Evolutionary conservation across 495 filamentous ascomycete species (phyloP), one percentile per base, ranked within the genome.

Genomic region (Penicillium silybi): DNA sequence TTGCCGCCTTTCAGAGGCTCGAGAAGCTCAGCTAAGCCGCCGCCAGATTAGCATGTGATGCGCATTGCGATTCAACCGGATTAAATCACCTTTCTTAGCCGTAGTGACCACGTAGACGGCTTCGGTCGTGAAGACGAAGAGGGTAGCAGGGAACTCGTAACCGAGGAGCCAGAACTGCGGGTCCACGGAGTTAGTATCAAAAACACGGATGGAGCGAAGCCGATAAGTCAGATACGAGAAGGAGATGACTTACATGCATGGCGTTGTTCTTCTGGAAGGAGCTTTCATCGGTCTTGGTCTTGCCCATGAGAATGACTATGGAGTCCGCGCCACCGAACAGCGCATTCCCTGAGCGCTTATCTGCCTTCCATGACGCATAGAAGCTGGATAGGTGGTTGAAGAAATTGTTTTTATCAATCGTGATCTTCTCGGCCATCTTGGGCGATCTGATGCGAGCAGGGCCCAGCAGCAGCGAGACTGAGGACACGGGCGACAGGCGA

Each of bases 101-200:
- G 93, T 97, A 2, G 95, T 97, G 48, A 97, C 85, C 44, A 97
- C 83, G 67, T 90, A 92, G 54, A 97, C 73, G 46, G 81, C 79
- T 47, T 97, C 95, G 44, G 83, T 81, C 9, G 95, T 97, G 59
- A 97, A 80, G 40, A 99, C 78, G 70, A 99, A 86, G 37, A 97
- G 78, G 0, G 93, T 97, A 13, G 93, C 90, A 39, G 93, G 93
- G 61, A 99, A 99, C 65, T 99, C 93, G 77, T 97, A 99, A 56
- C 93, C 93, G 52, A 99, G 81, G 43, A 99, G 79, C 93, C 93
- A 99, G 73, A 97, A 96, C 90, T 98, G 72, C 37, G 54, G 4
- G 22, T 9, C n/a, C 29, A 22, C 13, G 40, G 17, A 1, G 25
- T 63, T 50, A 56, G 60, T 47, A 57, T 32, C 29, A 13, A 3